These are phyloP conservation scores for Polygonum aviculare DNA, from an alignment of 148 eudicot species.

Conservation along the genomic window DNA sequence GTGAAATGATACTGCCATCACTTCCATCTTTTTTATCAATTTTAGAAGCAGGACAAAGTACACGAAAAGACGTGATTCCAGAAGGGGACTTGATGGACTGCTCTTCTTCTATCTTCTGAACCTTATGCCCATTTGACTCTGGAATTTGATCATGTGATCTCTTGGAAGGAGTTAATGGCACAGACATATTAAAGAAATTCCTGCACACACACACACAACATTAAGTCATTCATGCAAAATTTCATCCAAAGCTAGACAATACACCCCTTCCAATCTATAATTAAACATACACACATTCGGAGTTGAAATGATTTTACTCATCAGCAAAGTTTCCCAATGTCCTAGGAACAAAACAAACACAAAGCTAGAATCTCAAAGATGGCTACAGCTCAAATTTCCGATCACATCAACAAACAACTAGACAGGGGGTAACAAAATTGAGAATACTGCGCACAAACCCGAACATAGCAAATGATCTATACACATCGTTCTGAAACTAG, in stretches of 20 bases:
- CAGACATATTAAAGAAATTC: slow-evolving; percentile 42
- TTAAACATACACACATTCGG: not conserved
- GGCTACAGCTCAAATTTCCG: not conserved
- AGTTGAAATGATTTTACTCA: not conserved
- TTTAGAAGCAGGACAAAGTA: slow-evolving; percentile 59
- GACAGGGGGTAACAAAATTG: not conserved
- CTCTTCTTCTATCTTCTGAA: slow-evolving; percentile 40
- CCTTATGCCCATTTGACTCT: slow-evolving; percentile 46
- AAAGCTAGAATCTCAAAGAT: not conserved
- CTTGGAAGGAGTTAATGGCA: slow-evolving; percentile 62
- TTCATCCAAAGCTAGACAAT: not conserved
- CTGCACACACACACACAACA: not conserved
- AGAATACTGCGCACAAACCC: not conserved
- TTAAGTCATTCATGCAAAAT: not conserved
- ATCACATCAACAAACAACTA: not conserved
- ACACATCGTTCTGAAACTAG: not conserved
- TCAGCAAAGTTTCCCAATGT: not conserved
- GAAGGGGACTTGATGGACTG: slow-evolving; percentile 21
- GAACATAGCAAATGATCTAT: not conserved
- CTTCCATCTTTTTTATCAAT: slow-evolving; percentile 51
- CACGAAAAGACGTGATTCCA: slow-evolving; percentile 41
- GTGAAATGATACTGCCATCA: slow-evolving; percentile 43
- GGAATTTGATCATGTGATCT: slow-evolving; percentile 39
- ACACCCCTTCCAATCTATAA: not conserved
- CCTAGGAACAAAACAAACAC: not conserved